Conservation (phyloP, 305 asterid genomes). For the Fraxinus velutina region DNA sequence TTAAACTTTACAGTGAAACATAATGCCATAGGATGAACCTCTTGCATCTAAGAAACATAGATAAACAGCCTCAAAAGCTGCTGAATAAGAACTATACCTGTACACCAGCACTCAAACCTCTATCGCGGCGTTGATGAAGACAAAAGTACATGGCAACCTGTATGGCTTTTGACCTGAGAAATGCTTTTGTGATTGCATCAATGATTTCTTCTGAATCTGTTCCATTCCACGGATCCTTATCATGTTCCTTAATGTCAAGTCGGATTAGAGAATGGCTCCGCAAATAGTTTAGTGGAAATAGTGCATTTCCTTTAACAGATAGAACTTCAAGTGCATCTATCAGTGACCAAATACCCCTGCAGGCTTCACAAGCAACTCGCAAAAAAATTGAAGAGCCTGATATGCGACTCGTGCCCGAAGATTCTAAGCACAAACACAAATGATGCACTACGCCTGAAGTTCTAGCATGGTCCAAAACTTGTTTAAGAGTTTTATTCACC, state of each 20-base stretch:
- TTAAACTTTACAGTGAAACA: constrained; percentile 4
- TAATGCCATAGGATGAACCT: constrained; percentile 11
- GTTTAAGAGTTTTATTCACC: constrained; percentile 49
- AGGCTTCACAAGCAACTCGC: constrained; percentile 94
- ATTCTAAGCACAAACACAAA: constrained; percentile 75
- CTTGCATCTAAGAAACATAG: constrained; percentile 3
- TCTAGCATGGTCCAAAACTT: constrained; percentile 66
- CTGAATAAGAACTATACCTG: constrained; percentile 54
- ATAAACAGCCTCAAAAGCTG: constrained; percentile 16
- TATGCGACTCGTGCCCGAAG: constrained; percentile 78
- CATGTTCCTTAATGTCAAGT: constrained; percentile 50
- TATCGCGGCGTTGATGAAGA: constrained; percentile 84
- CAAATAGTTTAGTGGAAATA: constrained; percentile 68
- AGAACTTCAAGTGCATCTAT: constrained; percentile 71
- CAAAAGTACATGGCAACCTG: constrained; percentile 86
- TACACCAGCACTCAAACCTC: constrained; percentile 58
- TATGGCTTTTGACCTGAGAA: constrained; percentile 80
- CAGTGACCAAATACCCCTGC: constrained; percentile 81
- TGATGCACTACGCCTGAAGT: constrained; percentile 60
- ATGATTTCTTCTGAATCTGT: constrained; percentile 47
- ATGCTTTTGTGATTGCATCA: constrained; percentile 69
- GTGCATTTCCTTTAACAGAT: constrained; percentile 40
- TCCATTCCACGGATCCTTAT: constrained; percentile 41
- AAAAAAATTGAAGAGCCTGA: constrained; percentile 82
- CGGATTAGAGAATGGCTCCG: constrained; percentile 48